These are phyloP conservation scores for Suillus plorans DNA, from an alignment of 768 basidiomycete species.

Conservation along the genomic window DNA sequence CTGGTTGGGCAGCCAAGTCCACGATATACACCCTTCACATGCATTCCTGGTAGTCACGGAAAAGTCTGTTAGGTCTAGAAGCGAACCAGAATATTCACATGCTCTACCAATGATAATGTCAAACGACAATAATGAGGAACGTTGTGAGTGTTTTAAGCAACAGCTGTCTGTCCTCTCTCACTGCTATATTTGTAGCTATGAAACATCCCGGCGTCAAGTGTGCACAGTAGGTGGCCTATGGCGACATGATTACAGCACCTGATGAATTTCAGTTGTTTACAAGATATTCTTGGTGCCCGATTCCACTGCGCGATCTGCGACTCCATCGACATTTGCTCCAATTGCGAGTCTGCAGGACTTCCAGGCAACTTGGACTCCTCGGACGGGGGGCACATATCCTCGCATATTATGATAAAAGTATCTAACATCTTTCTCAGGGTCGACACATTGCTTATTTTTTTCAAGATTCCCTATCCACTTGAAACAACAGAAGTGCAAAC, in stretches of 20 bases:
- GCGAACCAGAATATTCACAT: conserved; percentile 39
- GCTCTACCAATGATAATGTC: conserved; percentile 21
- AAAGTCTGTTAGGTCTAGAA: conserved; percentile 40
- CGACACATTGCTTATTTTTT: conserved; percentile 7
- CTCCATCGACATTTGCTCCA: conserved; percentile 80
- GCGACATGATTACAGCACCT: not conserved
- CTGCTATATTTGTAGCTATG: conserved; percentile 46
- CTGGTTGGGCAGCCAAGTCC: conserved; percentile 62
- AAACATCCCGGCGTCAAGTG: conserved; percentile 83
- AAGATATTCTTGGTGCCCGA: conserved; percentile 87
- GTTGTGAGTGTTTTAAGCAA: conserved; percentile 44
- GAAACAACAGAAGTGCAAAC: conserved; percentile 70
- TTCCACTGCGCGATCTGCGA: conserved; percentile 93
- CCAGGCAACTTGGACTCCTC: conserved; percentile 79
- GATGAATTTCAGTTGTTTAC: conserved; percentile 62
- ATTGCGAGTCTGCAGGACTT: conserved; percentile 84
- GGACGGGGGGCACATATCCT: conserved; percentile 77
- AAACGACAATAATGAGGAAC: conserved; percentile 52
- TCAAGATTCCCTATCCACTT: conserved; percentile 83
- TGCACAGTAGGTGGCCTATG: conserved; percentile 62
- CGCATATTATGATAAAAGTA: conserved; percentile 95
- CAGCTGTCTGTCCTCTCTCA: conserved; percentile 5
- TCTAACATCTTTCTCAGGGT: conserved; percentile 6
- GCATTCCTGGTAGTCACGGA: conserved; percentile 84
- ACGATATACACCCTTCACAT: conserved; percentile 89